Conservation (phyloP, 106 monocot species). For the Ottelia alismoides region DNA sequence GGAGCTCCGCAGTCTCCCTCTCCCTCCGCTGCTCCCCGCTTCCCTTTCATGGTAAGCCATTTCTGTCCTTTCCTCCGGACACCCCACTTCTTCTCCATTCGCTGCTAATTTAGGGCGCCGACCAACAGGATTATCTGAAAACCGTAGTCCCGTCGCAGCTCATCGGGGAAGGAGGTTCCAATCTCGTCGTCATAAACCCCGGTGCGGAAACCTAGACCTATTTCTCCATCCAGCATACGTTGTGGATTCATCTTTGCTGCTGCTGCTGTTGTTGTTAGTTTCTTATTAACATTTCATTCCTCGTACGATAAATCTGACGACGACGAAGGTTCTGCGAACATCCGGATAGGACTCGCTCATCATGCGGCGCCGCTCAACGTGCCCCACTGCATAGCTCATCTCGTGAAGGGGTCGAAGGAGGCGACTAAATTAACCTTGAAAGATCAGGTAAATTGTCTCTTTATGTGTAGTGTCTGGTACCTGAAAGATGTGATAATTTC, state of each 20-base stretch:
- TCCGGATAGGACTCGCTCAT: constrained; percentile 77
- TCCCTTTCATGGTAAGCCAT: too few species aligned
- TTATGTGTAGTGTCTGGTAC: not conserved
- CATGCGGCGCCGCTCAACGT: constrained; percentile 64
- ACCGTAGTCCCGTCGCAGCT: constrained; percentile 76
- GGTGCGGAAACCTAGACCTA: constrained; percentile 33
- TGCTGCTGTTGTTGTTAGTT: too few species aligned
- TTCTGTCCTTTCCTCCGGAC: too few species aligned
- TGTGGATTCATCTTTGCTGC: not conserved
- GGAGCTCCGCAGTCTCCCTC: too few species aligned
- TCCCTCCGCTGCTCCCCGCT: too few species aligned
- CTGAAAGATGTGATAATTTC: not conserved
- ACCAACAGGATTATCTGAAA: constrained; percentile 62
- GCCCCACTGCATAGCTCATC: constrained; percentile 81
- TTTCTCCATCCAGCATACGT: not conserved
- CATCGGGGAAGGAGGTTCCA: constrained; percentile 70
- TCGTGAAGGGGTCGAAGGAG: constrained; percentile 16
- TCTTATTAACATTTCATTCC: too few species aligned
- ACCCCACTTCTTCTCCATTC: too few species aligned
- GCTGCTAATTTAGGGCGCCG: too few species aligned
- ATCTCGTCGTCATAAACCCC: constrained; percentile 85
- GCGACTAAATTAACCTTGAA: constrained; percentile 17
- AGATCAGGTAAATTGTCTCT: constrained; percentile 39
- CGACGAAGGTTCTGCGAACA: constrained; percentile 84
- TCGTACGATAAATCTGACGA: too few species aligned